These are phyloP conservation scores for Syzygium jambos DNA, from an alignment of 345 rosid species.

Conservation along the genomic window DNA sequence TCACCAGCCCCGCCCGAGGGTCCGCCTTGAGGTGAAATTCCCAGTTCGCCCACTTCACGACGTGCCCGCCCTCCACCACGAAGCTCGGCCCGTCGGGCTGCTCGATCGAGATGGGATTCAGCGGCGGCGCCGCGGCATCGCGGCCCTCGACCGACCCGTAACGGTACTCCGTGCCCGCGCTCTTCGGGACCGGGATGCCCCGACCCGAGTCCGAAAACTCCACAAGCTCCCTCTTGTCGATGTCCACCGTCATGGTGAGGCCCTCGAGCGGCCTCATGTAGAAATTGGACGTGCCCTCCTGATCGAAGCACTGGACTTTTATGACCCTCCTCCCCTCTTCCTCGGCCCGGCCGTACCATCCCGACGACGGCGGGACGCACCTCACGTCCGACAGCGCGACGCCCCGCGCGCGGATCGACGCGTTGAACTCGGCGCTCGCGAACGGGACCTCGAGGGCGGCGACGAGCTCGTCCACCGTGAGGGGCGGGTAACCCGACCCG, in stretches of 20 bases:
- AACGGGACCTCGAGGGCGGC: slow-evolving; percentile 40
- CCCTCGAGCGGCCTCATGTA: slow-evolving; percentile 97
- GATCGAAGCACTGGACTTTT: slow-evolving; percentile 74
- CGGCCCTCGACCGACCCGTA: neutral
- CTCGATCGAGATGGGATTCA: slow-evolving; percentile 67
- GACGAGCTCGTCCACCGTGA: slow-evolving; percentile 70
- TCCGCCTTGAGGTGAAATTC: slow-evolving; percentile 76
- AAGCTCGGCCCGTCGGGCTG: slow-evolving; percentile 52
- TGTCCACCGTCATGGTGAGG: slow-evolving; percentile 51
- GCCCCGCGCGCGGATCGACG: slow-evolving; percentile 60
- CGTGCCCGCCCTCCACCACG: slow-evolving; percentile 36
- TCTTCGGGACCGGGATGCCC: slow-evolving; percentile 61
- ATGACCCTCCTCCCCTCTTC: slow-evolving; percentile 58
- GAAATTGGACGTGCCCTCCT: slow-evolving; percentile 62
- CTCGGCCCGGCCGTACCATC: slow-evolving; percentile 54
- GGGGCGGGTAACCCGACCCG: slow-evolving; percentile 67
- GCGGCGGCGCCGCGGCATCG: neutral
- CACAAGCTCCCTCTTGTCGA: slow-evolving; percentile 55
- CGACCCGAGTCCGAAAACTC: slow-evolving; percentile 55
- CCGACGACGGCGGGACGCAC: slow-evolving; percentile 57
- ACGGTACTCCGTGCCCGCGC: slow-evolving; percentile 69
- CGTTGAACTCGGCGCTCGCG: slow-evolving; percentile 49
- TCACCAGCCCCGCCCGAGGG: slow-evolving; percentile 57
- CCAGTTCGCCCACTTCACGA: slow-evolving; percentile 89
- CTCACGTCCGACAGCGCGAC: slow-evolving; percentile 46